Evolutionary conservation across 306 rosid genomes (phyloP).

Genomic region (Cucurbita ficifolia): DNA sequence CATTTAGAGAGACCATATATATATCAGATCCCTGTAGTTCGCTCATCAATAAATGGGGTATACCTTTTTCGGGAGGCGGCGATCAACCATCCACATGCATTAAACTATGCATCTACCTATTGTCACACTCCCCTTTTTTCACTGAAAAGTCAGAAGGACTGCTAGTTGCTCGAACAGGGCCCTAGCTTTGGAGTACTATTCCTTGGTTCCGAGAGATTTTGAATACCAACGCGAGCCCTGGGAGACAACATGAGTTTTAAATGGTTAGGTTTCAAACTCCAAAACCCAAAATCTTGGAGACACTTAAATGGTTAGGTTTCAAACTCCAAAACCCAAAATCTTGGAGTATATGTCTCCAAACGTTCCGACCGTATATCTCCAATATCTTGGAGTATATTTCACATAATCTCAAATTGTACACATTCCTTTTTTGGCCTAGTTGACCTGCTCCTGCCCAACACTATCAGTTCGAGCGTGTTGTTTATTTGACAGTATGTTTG

Average conservation of each 20-base stretch:
- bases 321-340: not conserved
- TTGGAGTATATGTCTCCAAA: too few relatives aligned
- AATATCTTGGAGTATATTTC: not conserved
- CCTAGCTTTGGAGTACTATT: too few relatives aligned
- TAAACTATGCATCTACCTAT: too few relatives aligned
- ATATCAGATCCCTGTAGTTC: too few relatives aligned
- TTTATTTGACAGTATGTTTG: not conserved
- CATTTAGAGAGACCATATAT: not conserved
- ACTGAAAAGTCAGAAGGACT: too few relatives aligned
- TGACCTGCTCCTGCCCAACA: not conserved
- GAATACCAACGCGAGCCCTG: not conserved
- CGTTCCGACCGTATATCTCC: not conserved
- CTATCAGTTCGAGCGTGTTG: not conserved
- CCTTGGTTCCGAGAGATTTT: not conserved
- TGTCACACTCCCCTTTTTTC: too few relatives aligned
- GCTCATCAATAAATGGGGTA: too few relatives aligned
- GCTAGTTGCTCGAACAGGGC: too few relatives aligned
- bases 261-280: not conserved
- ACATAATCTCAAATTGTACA: not conserved
- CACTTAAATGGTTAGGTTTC: not conserved
- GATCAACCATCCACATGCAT: too few relatives aligned
- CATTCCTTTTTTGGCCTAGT: not conserved
- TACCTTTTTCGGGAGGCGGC: too few relatives aligned
- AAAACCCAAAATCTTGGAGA: not conserved
- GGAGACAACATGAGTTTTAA: not conserved